A percentile compares a stretch with the other conserved stretches of the same genome.
phyloP scores from a whole-genome alignment of 192 early-diverging fungal genomes.

The Coemansia erecta region DNA sequence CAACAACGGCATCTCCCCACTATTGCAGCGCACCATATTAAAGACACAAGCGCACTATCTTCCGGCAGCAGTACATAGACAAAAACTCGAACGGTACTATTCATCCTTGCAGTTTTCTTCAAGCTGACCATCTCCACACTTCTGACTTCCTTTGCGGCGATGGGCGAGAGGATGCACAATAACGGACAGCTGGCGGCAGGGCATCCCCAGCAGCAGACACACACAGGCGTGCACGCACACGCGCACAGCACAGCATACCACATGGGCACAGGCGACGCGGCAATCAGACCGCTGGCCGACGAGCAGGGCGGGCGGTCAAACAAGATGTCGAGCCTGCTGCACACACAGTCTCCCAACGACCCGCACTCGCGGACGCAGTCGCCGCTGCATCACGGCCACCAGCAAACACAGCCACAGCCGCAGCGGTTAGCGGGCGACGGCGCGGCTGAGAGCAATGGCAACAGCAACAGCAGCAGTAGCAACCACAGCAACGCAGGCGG shows the following conservation, averaged over 20 bases:
- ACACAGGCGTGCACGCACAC: background rate
- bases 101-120: background rate
- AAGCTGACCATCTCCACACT: slow-evolving; percentile 9
- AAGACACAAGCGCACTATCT: background rate
- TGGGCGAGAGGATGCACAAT: slow-evolving; percentile 34
- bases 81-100: no score
- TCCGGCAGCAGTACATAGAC: no score
- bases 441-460: background rate
- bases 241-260: slow-evolving; percentile 16
- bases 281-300: slow-evolving; percentile 15
- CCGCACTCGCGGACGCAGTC: no score
- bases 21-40: background rate
- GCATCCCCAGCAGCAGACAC: slow-evolving; percentile 17
- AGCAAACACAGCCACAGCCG: slow-evolving; percentile 21
- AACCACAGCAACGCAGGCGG: slow-evolving; percentile 2
- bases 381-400: background rate
- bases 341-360: background rate
- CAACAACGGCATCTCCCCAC: background rate
- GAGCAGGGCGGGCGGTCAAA: slow-evolving; percentile 13
- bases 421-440: slow-evolving; percentile 14
- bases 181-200: slow-evolving; percentile 42
- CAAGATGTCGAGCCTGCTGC: slow-evolving; percentile 12
- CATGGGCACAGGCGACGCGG: slow-evolving; percentile 14
- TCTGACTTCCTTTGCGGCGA: slow-evolving; percentile 4
- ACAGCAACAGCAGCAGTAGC: background rate